Evolutionary conservation across 192 early-diverging fungal genomes (phyloP), one percentile per base, ranked within the genome.

Genomic region (Coemansia sp.): DNA sequence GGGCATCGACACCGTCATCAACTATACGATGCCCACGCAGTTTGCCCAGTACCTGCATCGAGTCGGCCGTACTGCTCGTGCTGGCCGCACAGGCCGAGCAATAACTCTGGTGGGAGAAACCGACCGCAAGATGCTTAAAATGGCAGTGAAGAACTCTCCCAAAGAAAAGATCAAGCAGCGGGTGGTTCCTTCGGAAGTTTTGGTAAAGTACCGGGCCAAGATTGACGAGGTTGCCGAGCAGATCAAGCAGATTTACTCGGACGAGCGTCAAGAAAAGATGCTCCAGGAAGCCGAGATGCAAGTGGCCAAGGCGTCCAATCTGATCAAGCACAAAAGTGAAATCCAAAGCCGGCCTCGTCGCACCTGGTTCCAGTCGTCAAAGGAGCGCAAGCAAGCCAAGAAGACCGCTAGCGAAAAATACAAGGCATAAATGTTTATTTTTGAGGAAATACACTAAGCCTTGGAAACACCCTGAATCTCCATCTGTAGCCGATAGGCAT

Each of bases 1-100:
- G 63, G 95, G 94, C 11, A 89, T 99, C 58, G 87, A 94, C 43
- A 93, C 92, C 3, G 95, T 99, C 44, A 97, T 99, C 77, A 97
- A 99, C 80, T 97, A 91, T 76, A 92, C 96, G 47, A 97, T 98
- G 93, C 97, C 97, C 10, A 85, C 83, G 36, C 88, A 85, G 64
- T 95, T 93, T 71, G 75, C 83, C 23, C 90, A 92, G 59, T 99
- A 99, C 69, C 82, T 97, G 31, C 97, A 99, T 71, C 80, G 97
- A 56, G 89, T 94, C 30, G 96, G 96, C 51, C 86, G 96, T 76
- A 98, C 96, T 11, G 96, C 96, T 11, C 88, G 96, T 84, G 96
- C 88, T 21, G 90, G 89, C 15, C 82, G 87, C 39, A 81, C 64
- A 36, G 94, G 96, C 69, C 81, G 90, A 15, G 86, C 97, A 10